Conservation (phyloP, 768 basidiomycete genomes). For the Stropharia rugosoannulata region DNA sequence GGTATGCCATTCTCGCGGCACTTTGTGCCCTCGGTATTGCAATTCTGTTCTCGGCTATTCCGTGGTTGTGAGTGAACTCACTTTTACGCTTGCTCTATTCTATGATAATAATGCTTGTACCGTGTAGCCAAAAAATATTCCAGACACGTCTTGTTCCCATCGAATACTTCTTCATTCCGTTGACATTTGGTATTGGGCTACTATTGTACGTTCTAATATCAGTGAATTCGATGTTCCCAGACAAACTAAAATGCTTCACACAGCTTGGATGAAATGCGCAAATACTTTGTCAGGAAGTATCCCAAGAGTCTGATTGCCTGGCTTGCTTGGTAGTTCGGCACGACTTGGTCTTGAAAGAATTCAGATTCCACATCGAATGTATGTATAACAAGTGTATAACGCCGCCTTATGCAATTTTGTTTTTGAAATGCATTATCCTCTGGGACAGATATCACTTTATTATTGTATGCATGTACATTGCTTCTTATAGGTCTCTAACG, state of each 20-base stretch:
- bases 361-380: too few species aligned
- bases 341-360: too few species aligned
- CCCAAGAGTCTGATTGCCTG: conserved; percentile 18
- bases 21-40: conserved; percentile 39
- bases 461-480: too few species aligned
- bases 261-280: conserved; percentile 27
- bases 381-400: too few species aligned
- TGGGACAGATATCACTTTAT: too few species aligned
- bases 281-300: conserved; percentile 21
- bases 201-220: conserved; percentile 13
- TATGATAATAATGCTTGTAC: neutral
- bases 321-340: conserved; percentile 20
- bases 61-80: conserved; percentile 32
- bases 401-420: too few species aligned
- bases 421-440: too few species aligned
- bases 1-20: conserved; percentile 47
- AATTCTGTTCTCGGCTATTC: conserved; percentile 39
- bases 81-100: neutral
- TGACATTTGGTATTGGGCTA: conserved; percentile 37
- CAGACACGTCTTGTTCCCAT: conserved; percentile 42
- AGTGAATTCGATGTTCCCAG: too few species aligned
- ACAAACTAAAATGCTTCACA: neutral
- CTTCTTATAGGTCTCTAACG: too few species aligned
- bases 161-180: conserved; percentile 51
- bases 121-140: conserved; percentile 42